These are phyloP conservation scores for Trichosporon sp. DNA, from an alignment of 1,284 basidiomycete genomes.

Conservation along the genomic window DNA sequence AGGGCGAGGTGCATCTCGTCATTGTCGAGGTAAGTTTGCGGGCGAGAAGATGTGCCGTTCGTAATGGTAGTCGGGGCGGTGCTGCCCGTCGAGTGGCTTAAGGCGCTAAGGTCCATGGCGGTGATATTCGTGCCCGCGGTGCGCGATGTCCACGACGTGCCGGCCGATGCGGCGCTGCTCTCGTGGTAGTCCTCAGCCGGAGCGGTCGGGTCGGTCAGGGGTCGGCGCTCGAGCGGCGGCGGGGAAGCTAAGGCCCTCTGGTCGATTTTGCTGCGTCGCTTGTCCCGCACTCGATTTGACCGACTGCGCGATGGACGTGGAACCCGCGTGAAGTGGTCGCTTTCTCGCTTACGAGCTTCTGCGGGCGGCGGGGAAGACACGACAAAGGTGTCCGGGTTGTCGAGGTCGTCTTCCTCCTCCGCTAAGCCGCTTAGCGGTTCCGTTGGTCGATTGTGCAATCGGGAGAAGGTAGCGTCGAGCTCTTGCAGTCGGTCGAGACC, in stretches of 20 bases:
- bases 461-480: neutral
- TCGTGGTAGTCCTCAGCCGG: neutral
- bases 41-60: neutral
- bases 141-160: neutral
- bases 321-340: constrained; percentile 3
- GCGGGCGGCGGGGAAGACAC: neutral
- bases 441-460: neutral
- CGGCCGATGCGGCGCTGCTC: neutral
- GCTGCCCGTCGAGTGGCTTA: constrained; percentile 2
- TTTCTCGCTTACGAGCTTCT: neutral
- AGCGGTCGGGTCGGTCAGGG: neutral
- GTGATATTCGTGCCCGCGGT: neutral
- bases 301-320: neutral
- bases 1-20: constrained; percentile 77
- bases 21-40: neutral
- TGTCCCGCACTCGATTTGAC: neutral
- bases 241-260: constrained; percentile 4
- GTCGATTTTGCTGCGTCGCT: neutral
- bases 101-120: constrained; percentile 1
- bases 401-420: neutral
- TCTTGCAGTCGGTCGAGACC: neutral
- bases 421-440: neutral
- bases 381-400: neutral
- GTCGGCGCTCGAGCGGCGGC: constrained; percentile 7
- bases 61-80: constrained; percentile 10